These are phyloP conservation scores for Metschnikowia picachoensis DNA, from an alignment of 805 yeast species.

Conservation along the genomic window DNA sequence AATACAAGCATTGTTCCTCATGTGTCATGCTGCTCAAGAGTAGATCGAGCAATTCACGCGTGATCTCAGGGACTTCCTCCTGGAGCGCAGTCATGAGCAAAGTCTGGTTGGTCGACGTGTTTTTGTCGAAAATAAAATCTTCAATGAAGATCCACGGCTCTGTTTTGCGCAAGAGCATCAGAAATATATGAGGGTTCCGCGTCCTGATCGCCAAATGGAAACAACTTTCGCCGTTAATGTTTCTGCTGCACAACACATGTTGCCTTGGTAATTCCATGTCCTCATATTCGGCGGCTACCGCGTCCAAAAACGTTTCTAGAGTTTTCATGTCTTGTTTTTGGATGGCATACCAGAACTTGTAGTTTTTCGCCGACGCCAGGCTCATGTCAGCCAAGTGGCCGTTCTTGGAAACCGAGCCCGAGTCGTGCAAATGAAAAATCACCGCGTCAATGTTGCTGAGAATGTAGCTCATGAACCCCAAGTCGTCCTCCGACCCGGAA, in stretches of 20 bases:
- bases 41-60: slow-evolving; percentile 41
- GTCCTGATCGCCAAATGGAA: slow-evolving; percentile 58
- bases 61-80: slow-evolving; percentile 44
- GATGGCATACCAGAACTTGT: slow-evolving; percentile 51
- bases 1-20: slow-evolving; percentile 46
- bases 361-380: slow-evolving; percentile 44
- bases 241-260: slow-evolving; percentile 21
- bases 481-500: slow-evolving; percentile 14
- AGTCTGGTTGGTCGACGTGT: slow-evolving; percentile 47
- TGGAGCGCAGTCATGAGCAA: slow-evolving; percentile 62
- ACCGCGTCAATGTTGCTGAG: slow-evolving; percentile 84
- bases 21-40: slow-evolving; percentile 40
- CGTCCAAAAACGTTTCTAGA: slow-evolving; percentile 17
- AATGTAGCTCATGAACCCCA: slow-evolving; percentile 72
- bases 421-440: slow-evolving; percentile 48
- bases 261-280: slow-evolving; percentile 21
- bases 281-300: slow-evolving; percentile 6
- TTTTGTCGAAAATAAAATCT: slow-evolving; percentile 62
- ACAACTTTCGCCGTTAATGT: slow-evolving; percentile 63
- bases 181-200: slow-evolving; percentile 43
- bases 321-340: slow-evolving; percentile 24
- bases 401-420: slow-evolving; percentile 17
- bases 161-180: slow-evolving; percentile 41
- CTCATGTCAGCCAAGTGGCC: slow-evolving; percentile 35
- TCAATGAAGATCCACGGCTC: slow-evolving; percentile 56